Conservation (phyloP, 2,329 filamentous ascomycete genomes). For the Arachnopeziza araneosa region DNA sequence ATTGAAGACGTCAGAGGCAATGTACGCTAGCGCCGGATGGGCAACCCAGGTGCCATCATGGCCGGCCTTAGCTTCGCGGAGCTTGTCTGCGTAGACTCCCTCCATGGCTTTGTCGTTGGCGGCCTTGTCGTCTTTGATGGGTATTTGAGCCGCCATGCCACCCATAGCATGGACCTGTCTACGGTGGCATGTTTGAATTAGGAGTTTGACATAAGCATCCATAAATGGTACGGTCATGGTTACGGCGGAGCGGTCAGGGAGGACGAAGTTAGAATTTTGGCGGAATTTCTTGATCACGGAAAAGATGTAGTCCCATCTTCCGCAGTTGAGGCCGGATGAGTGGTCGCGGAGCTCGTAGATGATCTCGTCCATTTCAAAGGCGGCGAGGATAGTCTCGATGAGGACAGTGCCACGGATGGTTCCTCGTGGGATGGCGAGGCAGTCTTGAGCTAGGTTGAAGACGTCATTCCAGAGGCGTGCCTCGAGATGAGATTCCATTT, state of each 20-base stretch:
- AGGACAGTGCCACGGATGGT: slow-evolving; percentile 93
- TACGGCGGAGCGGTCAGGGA: slow-evolving; percentile 83
- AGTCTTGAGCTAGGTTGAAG: slow-evolving; percentile 94
- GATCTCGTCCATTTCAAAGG: slow-evolving; percentile 99
- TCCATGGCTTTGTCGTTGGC: slow-evolving; percentile 96
- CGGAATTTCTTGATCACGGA: slow-evolving; percentile 99
- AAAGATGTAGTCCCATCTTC: slow-evolving; percentile 99
- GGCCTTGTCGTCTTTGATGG: slow-evolving; percentile 88
- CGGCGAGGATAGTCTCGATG: slow-evolving; percentile 95
- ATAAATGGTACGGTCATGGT: slow-evolving; percentile 99
- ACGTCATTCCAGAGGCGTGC: slow-evolving; percentile 97
- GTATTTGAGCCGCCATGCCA: slow-evolving; percentile 98
- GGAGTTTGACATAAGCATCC: slow-evolving; percentile 91
- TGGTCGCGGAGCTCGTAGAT: slow-evolving; percentile 98
- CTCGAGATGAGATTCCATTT: slow-evolving; percentile 98
- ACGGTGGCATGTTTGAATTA: slow-evolving; percentile 97
- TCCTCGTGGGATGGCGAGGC: slow-evolving; percentile 79
- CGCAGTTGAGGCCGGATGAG: slow-evolving; percentile 94
- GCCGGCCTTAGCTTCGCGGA: slow-evolving; percentile 89
- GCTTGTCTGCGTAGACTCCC: slow-evolving; percentile 86
- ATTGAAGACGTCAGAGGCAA: slow-evolving; percentile 93
- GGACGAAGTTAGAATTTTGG: slow-evolving; percentile 84
- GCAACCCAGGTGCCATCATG: slow-evolving; percentile 98
- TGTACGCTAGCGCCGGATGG: slow-evolving; percentile 83
- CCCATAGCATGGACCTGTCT: slow-evolving; percentile 98